A percentile compares a stretch with the other conserved stretches of the same genome.
Evolutionary conservation across 257 asterid species (phyloP).

Genomic region (Capsicum chinense): DNA sequence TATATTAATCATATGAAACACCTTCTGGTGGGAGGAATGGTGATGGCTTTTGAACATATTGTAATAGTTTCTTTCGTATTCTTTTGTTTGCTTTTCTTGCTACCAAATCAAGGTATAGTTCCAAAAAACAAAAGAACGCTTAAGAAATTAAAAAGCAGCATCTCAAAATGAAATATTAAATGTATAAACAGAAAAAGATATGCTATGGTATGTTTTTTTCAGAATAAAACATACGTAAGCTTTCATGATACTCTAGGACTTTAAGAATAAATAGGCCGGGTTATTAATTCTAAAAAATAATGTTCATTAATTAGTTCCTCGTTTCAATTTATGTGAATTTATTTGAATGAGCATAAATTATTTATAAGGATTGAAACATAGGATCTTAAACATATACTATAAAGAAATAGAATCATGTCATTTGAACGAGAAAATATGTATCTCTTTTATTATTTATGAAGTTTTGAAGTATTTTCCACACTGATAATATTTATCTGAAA

Average conservation of each 20-base stretch:
- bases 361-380: too few relatives aligned
- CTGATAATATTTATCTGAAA: not conserved
- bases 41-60: not conserved
- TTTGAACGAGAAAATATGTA: not conserved
- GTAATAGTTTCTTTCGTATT: not conserved
- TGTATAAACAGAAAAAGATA: not conserved
- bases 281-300: not conserved
- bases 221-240: not conserved
- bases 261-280: not conserved
- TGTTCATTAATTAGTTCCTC: too few relatives aligned
- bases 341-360: too few relatives aligned
- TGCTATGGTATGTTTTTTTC: not conserved
- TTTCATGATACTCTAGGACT: not conserved
- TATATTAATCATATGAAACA: not conserved
- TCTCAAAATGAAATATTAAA: not conserved
- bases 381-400: not conserved
- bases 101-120: not conserved
- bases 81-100: conserved; percentile 9
- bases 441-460: not conserved
- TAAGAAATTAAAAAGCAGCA: conserved; percentile 3
- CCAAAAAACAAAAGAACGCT: not conserved
- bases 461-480: not conserved
- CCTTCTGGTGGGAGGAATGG: not conserved
- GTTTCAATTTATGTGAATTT: too few relatives aligned
- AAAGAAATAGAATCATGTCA: not conserved